phyloP scores from a whole-genome alignment of 2,329 filamentous ascomycete species.

The Ustilaginoidea virens region DNA sequence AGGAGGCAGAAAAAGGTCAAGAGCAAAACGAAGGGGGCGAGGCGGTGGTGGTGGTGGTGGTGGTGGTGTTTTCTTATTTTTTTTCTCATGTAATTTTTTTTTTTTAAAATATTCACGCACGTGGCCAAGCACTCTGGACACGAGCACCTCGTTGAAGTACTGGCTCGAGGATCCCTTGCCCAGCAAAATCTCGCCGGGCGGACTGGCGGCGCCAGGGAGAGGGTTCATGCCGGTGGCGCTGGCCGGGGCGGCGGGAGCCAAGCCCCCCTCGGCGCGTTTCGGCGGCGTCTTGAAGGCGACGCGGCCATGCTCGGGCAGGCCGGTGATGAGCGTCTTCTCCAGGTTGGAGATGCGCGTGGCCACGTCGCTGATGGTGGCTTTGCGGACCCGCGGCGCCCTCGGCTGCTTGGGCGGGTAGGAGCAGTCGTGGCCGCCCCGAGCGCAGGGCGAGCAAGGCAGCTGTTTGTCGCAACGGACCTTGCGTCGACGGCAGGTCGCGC shows the following conservation, averaged over 20 bases:
- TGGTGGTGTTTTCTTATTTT: background rate
- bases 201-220: background rate
- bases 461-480: slow-evolving; percentile 62
- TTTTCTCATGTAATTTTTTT: background rate
- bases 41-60: background rate
- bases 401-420: slow-evolving; percentile 14
- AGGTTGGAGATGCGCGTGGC: slow-evolving; percentile 19
- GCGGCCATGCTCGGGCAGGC: background rate
- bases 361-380: slow-evolving; percentile 18
- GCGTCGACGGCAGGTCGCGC: slow-evolving; percentile 28
- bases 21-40: background rate
- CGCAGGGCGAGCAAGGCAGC: slow-evolving; percentile 55
- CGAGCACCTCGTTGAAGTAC: slow-evolving; percentile 21
- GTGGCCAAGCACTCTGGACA: slow-evolving; percentile 19
- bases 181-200: slow-evolving; percentile 13
- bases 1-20: background rate
- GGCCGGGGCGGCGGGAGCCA: background rate
- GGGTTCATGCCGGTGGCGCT: background rate
- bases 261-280: background rate
- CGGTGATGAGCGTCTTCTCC: slow-evolving; percentile 11
- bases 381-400: slow-evolving; percentile 11
- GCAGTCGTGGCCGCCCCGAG: slow-evolving; percentile 23
- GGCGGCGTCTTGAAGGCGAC: background rate
- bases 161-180: slow-evolving; percentile 17
- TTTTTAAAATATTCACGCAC: slow-evolving; percentile 6